Base-by-base conservation (phyloP, 2,329 filamentous ascomycete genomes). In the Nemania serpens region DNA sequence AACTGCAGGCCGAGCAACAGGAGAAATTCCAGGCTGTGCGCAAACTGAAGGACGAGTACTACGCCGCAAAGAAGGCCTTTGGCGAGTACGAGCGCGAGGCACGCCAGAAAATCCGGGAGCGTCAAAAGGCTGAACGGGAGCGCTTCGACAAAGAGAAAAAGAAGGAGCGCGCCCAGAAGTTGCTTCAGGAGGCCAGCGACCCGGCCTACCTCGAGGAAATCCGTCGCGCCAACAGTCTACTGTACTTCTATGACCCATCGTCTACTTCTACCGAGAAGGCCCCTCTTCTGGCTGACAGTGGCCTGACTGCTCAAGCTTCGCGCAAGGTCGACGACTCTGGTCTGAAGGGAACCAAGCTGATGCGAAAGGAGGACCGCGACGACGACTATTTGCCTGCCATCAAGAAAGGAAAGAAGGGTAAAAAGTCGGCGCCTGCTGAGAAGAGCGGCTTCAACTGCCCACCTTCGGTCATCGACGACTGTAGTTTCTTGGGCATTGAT, bases 141-240 rank as follows among this genome's bases (percentile, higher is more conserved):
- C 86, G 85, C 58, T 86, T 86, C 73, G 80, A 87, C 69, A 86
- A 88, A 72, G 88, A 90, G 75, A 87, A 87, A 79, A 88, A 89
- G 78, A 90, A 89, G 81, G 88, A 90, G 74, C 84, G 87, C 53
- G 91, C 91, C 56, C 84, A 91, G 77, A 85, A 88, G 75, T 84
- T 91, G 76, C 87, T 96, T 42, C 88, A 88, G 71, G 90, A 94
- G 73, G 91, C 91, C 69, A 91, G 88, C 74, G 89, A 91, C 70
- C 93, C 90, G 15, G 95, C 95, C 54, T 99, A 92, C 82, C 84
- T 91, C 48, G 92, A 97, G 70, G 93, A 99, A 81, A 97, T 99
- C 73, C 86, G 93, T 71, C 90, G 90, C 55, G 91, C 92, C 64
- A 91, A 95, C 79, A 90, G 88, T 74, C 83, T 99, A 47, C 91